Percentiles rank a stretch among this genome's conserved stretches.
Evolutionary conservation across 371 early-diverging fungal genomes (phyloP).

Genomic region (Apophysomyces sp.): DNA sequence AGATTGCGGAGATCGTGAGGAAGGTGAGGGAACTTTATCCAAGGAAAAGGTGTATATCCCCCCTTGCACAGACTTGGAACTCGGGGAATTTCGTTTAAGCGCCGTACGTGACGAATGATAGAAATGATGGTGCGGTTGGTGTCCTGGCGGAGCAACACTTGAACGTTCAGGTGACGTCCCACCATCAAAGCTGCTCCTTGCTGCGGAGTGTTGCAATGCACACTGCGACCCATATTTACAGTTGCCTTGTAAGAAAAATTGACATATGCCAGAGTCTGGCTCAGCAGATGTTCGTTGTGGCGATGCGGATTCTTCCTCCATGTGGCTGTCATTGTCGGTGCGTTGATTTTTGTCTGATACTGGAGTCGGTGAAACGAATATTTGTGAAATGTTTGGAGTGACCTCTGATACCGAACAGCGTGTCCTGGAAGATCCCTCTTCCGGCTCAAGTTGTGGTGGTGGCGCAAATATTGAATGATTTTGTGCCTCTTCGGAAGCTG

Average conservation of each 20-base stretch:
- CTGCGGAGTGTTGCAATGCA: background rate
- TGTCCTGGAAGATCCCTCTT: background rate
- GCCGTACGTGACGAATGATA: background rate
- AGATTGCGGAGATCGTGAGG: background rate
- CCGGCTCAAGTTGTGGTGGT: background rate
- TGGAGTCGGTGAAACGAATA: background rate
- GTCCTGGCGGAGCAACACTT: background rate
- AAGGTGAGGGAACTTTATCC: background rate
- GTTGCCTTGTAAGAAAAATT: background rate
- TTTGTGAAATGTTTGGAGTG: background rate
- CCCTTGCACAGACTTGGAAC: background rate
- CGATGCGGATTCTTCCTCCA: too few relatives aligned
- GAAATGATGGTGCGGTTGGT: background rate
- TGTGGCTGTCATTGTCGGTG: too few relatives aligned
- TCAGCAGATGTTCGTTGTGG: background rate
- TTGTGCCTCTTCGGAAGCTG: too few relatives aligned
- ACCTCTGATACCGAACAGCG: background rate
- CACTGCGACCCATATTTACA: background rate
- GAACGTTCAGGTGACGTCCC: background rate
- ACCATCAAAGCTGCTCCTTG: background rate
- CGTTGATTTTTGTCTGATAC: too few relatives aligned
- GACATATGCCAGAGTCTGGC: background rate
- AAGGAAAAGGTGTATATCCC: background rate
- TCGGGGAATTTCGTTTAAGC: background rate
- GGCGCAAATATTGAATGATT: background rate